phyloP scores from a whole-genome alignment of 345 rosid genomes.

The Anacardium occidentale region DNA sequence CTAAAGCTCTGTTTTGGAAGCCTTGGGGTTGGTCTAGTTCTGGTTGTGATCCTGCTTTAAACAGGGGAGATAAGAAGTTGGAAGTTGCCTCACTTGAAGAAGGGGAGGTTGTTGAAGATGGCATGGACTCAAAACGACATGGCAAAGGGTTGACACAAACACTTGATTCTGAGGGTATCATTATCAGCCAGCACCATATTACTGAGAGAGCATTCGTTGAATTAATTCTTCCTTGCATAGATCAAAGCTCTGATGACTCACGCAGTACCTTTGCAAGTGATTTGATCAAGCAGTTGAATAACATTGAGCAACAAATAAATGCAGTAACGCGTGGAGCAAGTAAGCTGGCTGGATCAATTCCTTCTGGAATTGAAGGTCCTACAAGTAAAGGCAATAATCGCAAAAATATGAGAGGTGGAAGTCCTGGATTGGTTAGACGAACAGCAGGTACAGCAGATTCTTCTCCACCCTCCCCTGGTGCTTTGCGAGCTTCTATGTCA shows the following conservation, averaged over 20 bases:
- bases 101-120: conserved; percentile 90
- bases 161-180: conserved; percentile 46
- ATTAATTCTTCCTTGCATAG: conserved; percentile 93
- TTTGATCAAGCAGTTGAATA: conserved; percentile 83
- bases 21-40: conserved; percentile 91
- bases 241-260: conserved; percentile 89
- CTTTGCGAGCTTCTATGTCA: conserved; percentile 83
- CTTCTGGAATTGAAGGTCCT: conserved; percentile 71
- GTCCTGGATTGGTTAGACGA: conserved; percentile 78
- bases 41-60: conserved; percentile 38
- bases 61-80: conserved; percentile 54
- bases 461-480: conserved; percentile 68
- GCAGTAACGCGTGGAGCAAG: conserved; percentile 63
- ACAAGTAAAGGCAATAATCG: conserved; percentile 62
- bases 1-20: conserved; percentile 72
- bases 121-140: conserved; percentile 46
- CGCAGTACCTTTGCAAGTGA: conserved; percentile 82
- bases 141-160: conserved; percentile 40
- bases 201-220: conserved; percentile 87
- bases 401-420: conserved; percentile 78
- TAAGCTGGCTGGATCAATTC: conserved; percentile 59
- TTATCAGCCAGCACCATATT: conserved; percentile 42
- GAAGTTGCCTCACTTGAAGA: conserved; percentile 70
- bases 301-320: conserved; percentile 79
- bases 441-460: conserved; percentile 50